phyloP scores from a whole-genome alignment of 2,329 filamentous ascomycete genomes.

The Graphilbum ipis-grandicollis region DNA sequence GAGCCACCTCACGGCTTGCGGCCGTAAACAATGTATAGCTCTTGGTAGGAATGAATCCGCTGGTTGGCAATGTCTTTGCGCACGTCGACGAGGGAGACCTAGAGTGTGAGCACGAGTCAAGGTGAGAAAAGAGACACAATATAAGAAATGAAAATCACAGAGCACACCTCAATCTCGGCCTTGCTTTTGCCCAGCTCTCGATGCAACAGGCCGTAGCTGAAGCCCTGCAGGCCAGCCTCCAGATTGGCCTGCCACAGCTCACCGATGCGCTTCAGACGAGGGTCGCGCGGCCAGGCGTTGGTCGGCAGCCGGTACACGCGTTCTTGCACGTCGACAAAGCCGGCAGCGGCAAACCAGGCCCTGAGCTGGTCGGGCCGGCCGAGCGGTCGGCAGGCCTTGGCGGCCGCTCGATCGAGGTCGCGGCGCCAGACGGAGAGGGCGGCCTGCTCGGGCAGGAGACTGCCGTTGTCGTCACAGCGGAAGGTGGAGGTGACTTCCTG shows the following conservation, averaged over 20 bases:
- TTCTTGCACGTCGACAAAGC: conserved; percentile 16
- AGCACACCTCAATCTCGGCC: conserved; percentile 30
- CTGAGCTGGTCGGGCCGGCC: conserved; percentile 9
- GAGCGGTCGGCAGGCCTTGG: conserved; percentile 9
- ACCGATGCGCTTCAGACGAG: conserved; percentile 15
- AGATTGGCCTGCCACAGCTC: conserved; percentile 14
- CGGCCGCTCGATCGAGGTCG: conserved; percentile 9
- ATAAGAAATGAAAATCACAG: background rate
- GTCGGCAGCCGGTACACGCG: conserved; percentile 15
- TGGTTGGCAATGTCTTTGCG: conserved; percentile 27
- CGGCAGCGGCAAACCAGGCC: conserved; percentile 12
- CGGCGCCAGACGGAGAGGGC: conserved; percentile 9
- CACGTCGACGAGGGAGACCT: conserved; percentile 28
- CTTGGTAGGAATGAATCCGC: conserved; percentile 29
- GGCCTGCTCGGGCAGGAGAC: conserved; percentile 8
- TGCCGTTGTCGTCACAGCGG: conserved; percentile 13
- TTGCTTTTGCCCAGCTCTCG: conserved; percentile 21
- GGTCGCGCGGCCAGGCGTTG: conserved; percentile 16
- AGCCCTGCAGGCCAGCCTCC: conserved; percentile 14
- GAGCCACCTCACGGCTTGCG: conserved; percentile 22
- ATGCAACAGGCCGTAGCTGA: conserved; percentile 13
- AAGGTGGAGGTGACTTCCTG: conserved; percentile 24
- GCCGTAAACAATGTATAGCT: conserved; percentile 31
- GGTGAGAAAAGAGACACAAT: background rate
- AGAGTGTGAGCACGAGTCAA: conserved; percentile 12